Evolutionary conservation across 139 green algal genomes (phyloP).

Genomic region (Micractinium conductrix): DNA sequence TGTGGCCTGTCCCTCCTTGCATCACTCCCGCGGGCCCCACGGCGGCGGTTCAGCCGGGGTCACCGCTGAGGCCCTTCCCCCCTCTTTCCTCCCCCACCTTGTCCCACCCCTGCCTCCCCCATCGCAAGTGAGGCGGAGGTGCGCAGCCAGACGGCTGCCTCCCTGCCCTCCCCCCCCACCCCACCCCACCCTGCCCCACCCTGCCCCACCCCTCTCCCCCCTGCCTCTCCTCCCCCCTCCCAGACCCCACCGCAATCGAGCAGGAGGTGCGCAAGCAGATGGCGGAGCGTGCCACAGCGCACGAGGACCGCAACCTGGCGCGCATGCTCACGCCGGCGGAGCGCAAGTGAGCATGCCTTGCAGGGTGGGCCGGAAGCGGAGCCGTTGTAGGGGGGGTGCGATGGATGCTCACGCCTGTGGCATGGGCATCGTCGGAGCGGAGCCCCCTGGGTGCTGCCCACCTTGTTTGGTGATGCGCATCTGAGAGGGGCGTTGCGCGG

Average conservation of each 20-base stretch:
- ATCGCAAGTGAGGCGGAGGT: slow-evolving; percentile 92
- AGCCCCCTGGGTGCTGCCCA: too few relatives aligned
- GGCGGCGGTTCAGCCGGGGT: too few relatives aligned
- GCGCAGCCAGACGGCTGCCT: slow-evolving; percentile 69
- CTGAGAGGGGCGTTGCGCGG: too few relatives aligned
- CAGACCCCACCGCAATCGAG: slow-evolving; percentile 95
- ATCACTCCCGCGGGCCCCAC: too few relatives aligned
- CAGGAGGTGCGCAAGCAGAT: slow-evolving; percentile 87
- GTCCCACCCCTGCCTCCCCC: slow-evolving; percentile 83
- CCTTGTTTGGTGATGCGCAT: too few relatives aligned
- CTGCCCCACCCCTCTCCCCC: not conserved
- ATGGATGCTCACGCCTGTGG: too few relatives aligned
- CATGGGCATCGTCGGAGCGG: too few relatives aligned
- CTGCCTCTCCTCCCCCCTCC: not conserved
- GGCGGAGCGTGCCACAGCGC: slow-evolving; percentile 83
- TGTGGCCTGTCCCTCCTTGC: too few relatives aligned
- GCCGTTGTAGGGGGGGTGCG: too few relatives aligned
- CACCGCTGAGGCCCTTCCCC: too few relatives aligned
- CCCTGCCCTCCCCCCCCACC: not conserved
- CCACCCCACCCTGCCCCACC: not conserved
- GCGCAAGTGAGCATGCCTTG: slow-evolving; percentile 26
- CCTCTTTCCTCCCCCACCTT: too few relatives aligned
- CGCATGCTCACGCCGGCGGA: slow-evolving; percentile 95
- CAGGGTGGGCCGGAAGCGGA: too few relatives aligned
- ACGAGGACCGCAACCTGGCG: slow-evolving; percentile 96